Evolutionary conservation across 768 basidiomycete species (phyloP).

Genomic region (Gloeophyllum trabeum): DNA sequence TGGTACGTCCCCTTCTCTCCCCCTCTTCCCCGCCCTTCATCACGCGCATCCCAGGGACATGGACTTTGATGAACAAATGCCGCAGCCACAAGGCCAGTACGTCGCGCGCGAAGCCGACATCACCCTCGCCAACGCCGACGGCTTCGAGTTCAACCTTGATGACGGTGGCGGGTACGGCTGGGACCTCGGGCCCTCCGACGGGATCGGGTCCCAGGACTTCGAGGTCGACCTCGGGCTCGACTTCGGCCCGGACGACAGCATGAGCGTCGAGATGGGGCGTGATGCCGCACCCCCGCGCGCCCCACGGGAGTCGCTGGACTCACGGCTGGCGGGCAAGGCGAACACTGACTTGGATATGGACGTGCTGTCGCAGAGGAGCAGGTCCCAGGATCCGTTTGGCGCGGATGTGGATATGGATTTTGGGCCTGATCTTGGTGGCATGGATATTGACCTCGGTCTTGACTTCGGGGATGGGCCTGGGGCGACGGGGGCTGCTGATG

Average conservation of each 20-base stretch:
- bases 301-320: conserved; percentile 47
- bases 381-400: conserved; percentile 60
- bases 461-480: conserved; percentile 63
- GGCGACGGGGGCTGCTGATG: too few relatives aligned
- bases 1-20: conserved; percentile 35
- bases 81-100: conserved; percentile 62
- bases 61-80: conserved; percentile 62
- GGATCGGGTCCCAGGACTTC: conserved; percentile 81
- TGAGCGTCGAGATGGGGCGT: conserved; percentile 69
- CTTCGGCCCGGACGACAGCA: conserved; percentile 52
- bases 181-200: conserved; percentile 69
- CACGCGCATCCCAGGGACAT: conserved; percentile 47
- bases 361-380: conserved; percentile 49
- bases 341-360: conserved; percentile 45
- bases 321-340: conserved; percentile 40
- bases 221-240: conserved; percentile 69
- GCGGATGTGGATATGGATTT: conserved; percentile 39
- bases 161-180: conserved; percentile 46
- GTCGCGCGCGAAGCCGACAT: conserved; percentile 83
- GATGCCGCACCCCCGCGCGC: conserved; percentile 42
- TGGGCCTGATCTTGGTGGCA: conserved; percentile 37
- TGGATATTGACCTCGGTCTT: conserved; percentile 61
- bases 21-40: conserved; percentile 5
- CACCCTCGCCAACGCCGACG: conserved; percentile 70
- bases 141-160: conserved; percentile 57